These are phyloP conservation scores for Fusarium continuum DNA, from an alignment of 2,329 filamentous ascomycete genomes.

Conservation along the genomic window DNA sequence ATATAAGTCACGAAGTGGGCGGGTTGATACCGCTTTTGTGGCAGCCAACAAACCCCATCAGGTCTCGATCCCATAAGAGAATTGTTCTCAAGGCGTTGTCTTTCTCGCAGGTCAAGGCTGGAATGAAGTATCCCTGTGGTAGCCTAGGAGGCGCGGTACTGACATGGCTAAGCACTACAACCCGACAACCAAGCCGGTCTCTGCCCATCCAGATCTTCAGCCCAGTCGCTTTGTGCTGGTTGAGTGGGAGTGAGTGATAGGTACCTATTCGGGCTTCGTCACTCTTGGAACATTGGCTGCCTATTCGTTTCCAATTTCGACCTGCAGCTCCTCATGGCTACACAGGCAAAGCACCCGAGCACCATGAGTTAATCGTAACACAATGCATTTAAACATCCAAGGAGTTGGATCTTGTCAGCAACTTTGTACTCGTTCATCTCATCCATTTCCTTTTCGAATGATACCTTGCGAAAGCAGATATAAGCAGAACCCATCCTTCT, in stretches of 20 bases:
- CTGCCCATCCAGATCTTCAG: neutral
- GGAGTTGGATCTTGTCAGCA: neutral
- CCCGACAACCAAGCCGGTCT: neutral
- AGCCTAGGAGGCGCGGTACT: neutral
- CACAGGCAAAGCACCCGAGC: neutral
- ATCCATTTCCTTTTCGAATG: neutral
- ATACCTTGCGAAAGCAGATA: neutral
- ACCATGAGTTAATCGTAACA: neutral
- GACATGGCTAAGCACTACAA: neutral
- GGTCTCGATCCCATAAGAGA: conserved; percentile 1
- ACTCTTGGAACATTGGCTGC: no score
- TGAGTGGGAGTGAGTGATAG: no score
- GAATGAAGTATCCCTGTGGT: neutral
- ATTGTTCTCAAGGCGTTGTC: neutral
- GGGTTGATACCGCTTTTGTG: neutral
- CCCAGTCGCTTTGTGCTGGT: neutral
- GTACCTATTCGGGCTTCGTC: no score
- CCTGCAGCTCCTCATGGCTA: neutral
- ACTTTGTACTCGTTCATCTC: neutral
- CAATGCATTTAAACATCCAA: neutral
- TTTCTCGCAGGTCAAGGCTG: neutral
- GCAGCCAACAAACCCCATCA: conserved; percentile 21
- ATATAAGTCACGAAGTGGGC: conserved; percentile 6
- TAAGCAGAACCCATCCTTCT: neutral
- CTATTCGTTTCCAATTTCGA: no score